Conservation (phyloP, 495 filamentous ascomycete species). For the Oidiodendron maius region DNA sequence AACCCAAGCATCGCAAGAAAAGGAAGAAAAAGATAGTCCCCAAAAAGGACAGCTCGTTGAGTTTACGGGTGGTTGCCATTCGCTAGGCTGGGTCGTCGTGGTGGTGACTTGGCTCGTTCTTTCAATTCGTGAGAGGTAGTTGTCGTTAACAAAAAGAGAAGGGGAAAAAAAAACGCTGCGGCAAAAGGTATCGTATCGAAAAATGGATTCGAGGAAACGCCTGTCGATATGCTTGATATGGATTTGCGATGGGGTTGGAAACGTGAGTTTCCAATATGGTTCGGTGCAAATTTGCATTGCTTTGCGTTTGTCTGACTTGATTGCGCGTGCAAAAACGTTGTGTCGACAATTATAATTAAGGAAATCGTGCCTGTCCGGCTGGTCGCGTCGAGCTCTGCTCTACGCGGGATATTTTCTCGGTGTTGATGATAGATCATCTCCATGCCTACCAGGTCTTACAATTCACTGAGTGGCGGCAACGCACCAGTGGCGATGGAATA, state of each 20-base stretch:
- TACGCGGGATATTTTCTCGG: background rate
- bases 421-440: background rate
- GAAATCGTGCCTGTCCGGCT: background rate
- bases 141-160: background rate
- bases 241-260: background rate
- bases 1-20: background rate
- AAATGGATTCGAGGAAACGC: background rate
- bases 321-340: background rate
- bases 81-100: background rate
- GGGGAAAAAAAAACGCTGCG: background rate
- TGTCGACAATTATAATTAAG: slow-evolving; percentile 4
- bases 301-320: background rate
- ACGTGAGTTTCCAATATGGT: no score
- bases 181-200: background rate
- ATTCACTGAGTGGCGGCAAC: slow-evolving; percentile 61
- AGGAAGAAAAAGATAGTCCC: no score
- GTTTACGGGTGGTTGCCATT: no score
- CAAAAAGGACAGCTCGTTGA: background rate
- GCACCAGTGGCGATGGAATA: slow-evolving; percentile 97
- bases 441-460: background rate
- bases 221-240: background rate
- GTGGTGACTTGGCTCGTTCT: background rate
- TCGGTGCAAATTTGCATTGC: no score
- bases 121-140: background rate
- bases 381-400: background rate